These are phyloP conservation scores for Rhodotorula kratochvilovae DNA, from an alignment of 768 basidiomycete species.

Conservation along the genomic window DNA sequence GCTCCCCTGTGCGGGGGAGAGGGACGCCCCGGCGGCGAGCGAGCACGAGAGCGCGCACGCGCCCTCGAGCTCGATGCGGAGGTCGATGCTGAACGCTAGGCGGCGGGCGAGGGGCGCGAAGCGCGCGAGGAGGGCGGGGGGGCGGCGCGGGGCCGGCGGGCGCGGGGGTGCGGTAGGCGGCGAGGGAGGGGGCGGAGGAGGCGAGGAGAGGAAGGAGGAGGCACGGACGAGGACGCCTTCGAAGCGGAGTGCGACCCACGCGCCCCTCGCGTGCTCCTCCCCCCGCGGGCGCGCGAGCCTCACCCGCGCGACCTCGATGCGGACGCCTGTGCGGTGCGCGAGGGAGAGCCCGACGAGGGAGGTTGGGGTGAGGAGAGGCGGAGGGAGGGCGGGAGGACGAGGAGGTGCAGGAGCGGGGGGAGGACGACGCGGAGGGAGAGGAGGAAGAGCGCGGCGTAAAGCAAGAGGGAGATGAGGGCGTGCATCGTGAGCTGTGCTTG, in stretches of 20 bases:
- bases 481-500: constrained; percentile 6
- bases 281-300: neutral
- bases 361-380: neutral
- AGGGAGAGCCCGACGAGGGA: neutral
- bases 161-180: neutral
- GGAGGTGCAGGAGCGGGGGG: constrained; percentile 14
- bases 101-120: constrained; percentile 1
- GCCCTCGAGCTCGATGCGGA: neutral
- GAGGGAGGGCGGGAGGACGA: constrained; percentile 18
- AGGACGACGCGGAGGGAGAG: constrained; percentile 16
- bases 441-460: constrained; percentile 12
- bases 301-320: constrained; percentile 8
- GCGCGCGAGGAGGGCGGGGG: neutral
- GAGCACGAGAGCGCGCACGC: no score
- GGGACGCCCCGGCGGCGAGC: no score
- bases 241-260: constrained; percentile 25
- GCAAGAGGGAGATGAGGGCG: constrained; percentile 24
- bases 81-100: constrained; percentile 3
- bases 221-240: neutral
- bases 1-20: no score
- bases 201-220: neutral
- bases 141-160: neutral
- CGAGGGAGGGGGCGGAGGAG: neutral
- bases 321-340: neutral
- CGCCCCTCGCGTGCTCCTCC: neutral